A percentile compares a stretch with the other conserved stretches of the same genome.
These are phyloP conservation scores for Dioscorea alata DNA, from an alignment of 106 monocot genomes.

Conservation along the genomic window DNA sequence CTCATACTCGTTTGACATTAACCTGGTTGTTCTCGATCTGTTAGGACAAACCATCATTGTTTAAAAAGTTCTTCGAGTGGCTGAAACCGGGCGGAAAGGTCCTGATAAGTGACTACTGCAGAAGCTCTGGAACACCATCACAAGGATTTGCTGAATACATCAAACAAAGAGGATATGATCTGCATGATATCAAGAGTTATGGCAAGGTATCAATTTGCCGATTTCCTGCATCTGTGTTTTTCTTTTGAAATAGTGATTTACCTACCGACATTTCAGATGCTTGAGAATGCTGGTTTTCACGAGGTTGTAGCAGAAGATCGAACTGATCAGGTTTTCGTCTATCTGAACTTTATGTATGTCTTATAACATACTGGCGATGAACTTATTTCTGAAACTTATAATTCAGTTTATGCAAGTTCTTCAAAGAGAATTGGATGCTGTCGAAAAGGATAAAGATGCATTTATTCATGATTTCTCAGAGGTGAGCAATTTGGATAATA, in stretches of 20 bases:
- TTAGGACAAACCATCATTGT: constrained; percentile 83
- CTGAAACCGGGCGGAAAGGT: constrained; percentile 87
- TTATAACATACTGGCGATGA: neutral
- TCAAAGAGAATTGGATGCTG: constrained; percentile 62
- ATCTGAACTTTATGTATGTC: neutral
- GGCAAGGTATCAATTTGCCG: constrained; percentile 45
- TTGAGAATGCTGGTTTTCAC: constrained; percentile 73
- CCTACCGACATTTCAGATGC: constrained; percentile 46
- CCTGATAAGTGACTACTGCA: constrained; percentile 94
- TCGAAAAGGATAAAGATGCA: constrained; percentile 61
- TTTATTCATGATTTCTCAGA: constrained; percentile 80
- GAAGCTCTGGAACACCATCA: constrained; percentile 52
- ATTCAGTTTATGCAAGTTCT: constrained; percentile 71
- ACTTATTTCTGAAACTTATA: neutral
- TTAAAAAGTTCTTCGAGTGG: constrained; percentile 76
- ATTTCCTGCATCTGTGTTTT: neutral
- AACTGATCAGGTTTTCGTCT: constrained; percentile 67
- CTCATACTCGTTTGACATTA: neutral
- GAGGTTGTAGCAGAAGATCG: constrained; percentile 90
- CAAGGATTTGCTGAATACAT: constrained; percentile 80
- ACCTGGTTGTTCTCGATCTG: constrained; percentile 2
- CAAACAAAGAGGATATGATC: constrained; percentile 88
- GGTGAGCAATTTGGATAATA: constrained; percentile 24
- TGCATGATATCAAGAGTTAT: constrained; percentile 80
- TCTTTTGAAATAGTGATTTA: neutral